Conservation (phyloP, 1,284 basidiomycete genomes). For the Irpex rosettiformis region DNA sequence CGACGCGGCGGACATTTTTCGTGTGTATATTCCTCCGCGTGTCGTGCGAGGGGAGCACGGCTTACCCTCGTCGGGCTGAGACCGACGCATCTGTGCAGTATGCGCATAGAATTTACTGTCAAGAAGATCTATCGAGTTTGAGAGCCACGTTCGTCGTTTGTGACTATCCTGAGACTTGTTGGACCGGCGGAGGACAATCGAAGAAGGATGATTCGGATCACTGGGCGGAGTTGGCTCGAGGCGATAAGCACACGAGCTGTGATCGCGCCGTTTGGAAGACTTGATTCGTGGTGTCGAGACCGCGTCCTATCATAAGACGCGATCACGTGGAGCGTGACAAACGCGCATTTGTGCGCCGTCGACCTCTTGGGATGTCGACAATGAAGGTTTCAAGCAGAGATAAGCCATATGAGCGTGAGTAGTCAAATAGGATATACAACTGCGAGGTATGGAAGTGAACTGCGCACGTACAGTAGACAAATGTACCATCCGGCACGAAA, state of each 20-base stretch:
- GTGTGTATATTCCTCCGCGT: background rate
- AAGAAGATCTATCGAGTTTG: background rate
- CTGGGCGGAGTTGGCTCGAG: slow-evolving; percentile 1
- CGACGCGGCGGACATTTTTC: background rate
- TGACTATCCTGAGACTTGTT: background rate
- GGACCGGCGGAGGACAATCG: background rate
- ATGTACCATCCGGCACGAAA: background rate
- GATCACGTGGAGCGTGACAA: slow-evolving; percentile 7
- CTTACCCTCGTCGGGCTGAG: background rate
- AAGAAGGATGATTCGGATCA: background rate
- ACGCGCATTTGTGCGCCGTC: background rate
- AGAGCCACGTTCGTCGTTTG: background rate
- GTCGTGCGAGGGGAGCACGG: too few relatives aligned
- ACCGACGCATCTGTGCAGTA: background rate
- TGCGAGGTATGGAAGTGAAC: background rate
- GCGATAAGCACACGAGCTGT: slow-evolving; percentile 3
- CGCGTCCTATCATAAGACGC: slow-evolving; percentile 2
- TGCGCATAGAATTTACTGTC: too few relatives aligned
- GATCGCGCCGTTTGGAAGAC: background rate
- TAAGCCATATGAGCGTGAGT: background rate
- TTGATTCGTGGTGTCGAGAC: too few relatives aligned
- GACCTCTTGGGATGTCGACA: background rate
- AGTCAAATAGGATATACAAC: background rate
- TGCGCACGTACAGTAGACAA: background rate
- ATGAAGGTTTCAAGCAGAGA: background rate